Conservation (phyloP, 768 basidiomycete species). For the Chlorophyllum brunneum region DNA sequence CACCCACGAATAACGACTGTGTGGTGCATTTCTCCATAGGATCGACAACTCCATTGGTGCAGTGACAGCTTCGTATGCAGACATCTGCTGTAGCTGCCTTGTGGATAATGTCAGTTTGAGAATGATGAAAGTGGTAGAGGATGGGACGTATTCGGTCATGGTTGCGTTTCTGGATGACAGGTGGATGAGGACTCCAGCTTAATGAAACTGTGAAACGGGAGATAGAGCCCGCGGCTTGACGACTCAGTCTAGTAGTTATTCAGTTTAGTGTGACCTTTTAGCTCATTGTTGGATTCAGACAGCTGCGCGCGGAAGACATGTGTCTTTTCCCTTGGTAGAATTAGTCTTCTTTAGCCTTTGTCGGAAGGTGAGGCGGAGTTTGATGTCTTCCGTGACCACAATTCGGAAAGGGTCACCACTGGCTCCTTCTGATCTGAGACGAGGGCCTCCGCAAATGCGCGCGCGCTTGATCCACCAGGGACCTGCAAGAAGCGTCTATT, state of each 20-base stretch:
- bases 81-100: background rate
- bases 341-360: background rate
- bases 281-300: background rate
- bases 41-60: too few species aligned
- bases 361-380: background rate
- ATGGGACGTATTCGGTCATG: background rate
- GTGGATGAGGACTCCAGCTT: constrained; percentile 7
- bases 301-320: background rate
- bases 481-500: too few species aligned
- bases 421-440: too few species aligned
- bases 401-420: background rate
- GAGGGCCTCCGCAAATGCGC: too few species aligned
- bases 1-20: background rate
- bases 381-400: background rate
- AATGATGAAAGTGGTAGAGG: background rate
- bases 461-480: too few species aligned
- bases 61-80: background rate
- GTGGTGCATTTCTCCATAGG: background rate
- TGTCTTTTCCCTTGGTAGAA: background rate
- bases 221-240: background rate
- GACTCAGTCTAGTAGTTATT: too few species aligned
- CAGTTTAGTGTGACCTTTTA: background rate
- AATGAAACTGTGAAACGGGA: constrained; percentile 8
- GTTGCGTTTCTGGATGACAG: constrained; percentile 8
- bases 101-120: background rate